These are phyloP conservation scores for Coniochaeta prunicola DNA, from an alignment of 2,329 filamentous ascomycete species.

Conservation along the genomic window DNA sequence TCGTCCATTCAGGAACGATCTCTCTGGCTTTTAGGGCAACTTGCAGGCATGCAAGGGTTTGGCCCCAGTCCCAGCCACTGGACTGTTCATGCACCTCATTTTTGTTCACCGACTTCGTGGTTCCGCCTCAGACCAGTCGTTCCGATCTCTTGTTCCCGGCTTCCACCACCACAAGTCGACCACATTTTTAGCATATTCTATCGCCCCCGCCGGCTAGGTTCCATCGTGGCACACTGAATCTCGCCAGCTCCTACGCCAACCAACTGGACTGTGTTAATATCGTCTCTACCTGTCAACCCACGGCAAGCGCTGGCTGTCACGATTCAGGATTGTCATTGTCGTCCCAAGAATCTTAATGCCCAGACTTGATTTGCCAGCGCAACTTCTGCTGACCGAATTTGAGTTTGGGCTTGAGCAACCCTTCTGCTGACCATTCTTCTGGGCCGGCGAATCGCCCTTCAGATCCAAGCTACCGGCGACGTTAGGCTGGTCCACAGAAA, in stretches of 20 bases:
- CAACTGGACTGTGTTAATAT: not conserved
- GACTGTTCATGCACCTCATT: constrained; percentile 37
- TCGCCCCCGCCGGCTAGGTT: not conserved
- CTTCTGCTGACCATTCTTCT: not conserved
- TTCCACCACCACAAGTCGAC: constrained; percentile 4
- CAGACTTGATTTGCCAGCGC: constrained; percentile 18
- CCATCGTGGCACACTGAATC: not conserved
- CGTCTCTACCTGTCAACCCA: constrained; percentile 1
- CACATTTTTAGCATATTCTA: not conserved
- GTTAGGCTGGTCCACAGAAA: not conserved
- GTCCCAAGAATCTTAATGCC: constrained; percentile 15
- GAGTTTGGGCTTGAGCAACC: not conserved
- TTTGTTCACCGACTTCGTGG: constrained; percentile 36
- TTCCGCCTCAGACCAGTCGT: constrained; percentile 20
- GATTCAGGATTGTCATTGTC: constrained; percentile 10
- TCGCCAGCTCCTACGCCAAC: not conserved
- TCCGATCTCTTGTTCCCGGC: constrained; percentile 5
- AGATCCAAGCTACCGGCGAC: not conserved
- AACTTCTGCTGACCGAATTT: not conserved
- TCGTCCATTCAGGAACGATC: constrained; percentile 23
- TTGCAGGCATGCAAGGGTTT: constrained; percentile 25
- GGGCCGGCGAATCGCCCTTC: not conserved
- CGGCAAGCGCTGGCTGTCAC: constrained; percentile 13
- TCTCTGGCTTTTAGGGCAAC: constrained; percentile 16
- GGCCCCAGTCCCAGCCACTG: constrained; percentile 19